Percentiles rank a stretch among this genome's conserved stretches.
Evolutionary conservation across 1,284 basidiomycete species (phyloP).

Genomic region (Sanghuangporus sanghuang): DNA sequence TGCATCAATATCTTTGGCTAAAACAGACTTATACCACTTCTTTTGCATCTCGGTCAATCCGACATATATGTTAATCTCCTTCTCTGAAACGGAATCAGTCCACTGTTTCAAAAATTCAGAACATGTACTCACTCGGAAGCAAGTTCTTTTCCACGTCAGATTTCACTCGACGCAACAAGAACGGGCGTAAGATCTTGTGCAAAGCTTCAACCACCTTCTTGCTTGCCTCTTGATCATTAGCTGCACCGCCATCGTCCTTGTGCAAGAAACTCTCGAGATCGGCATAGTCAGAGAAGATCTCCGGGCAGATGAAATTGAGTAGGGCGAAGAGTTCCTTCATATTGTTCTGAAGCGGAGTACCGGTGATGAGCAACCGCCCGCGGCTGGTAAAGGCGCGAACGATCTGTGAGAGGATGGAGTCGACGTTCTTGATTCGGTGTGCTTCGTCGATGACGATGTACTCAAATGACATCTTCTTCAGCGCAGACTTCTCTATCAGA

Average conservation of each 20-base stretch:
- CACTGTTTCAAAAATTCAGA: not conserved
- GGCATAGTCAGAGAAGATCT: conserved; percentile 72
- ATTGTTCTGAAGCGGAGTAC: conserved; percentile 97
- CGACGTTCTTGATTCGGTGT: conserved; percentile 98
- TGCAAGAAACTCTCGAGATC: conserved; percentile 75
- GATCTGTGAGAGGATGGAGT: conserved; percentile 94
- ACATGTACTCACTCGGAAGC: conserved; percentile 66
- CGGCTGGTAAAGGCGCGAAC: conserved; percentile 89
- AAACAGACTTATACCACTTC: conserved; percentile 93
- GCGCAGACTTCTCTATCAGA: conserved; percentile 85
- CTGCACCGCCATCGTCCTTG: conserved; percentile 70
- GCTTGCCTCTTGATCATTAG: conserved; percentile 83
- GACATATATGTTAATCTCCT: conserved; percentile 99
- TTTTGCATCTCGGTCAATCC: conserved; percentile 98
- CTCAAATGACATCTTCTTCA: conserved; percentile 96
- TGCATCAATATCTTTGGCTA: conserved; percentile 99
- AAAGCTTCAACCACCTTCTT: conserved; percentile 95
- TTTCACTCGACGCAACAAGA: conserved; percentile 94
- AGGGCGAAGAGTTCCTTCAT: conserved; percentile 95
- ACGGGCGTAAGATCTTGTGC: conserved; percentile 95
- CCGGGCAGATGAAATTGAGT: conserved; percentile 90
- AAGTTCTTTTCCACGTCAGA: conserved; percentile 96
- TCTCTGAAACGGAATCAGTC: conserved; percentile 49
- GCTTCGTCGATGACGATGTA: conserved; percentile 99
- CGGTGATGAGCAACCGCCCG: conserved; percentile 91